Evolutionary conservation across 805 yeast genomes (phyloP).

Genomic region (Lipomyces spencermartinsiae): DNA sequence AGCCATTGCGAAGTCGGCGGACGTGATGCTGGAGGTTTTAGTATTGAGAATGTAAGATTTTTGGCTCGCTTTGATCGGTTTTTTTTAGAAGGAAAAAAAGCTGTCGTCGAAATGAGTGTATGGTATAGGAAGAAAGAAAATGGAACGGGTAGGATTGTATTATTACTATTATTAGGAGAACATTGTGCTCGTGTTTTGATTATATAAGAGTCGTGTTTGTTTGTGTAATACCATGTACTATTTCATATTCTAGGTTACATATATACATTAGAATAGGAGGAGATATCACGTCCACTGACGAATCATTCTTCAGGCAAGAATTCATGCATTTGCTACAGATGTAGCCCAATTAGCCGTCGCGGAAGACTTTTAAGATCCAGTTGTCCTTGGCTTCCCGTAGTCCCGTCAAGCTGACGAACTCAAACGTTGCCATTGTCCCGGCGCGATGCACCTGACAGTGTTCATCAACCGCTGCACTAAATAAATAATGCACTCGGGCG

Average conservation of each 20-base stretch:
- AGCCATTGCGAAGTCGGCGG: constrained; percentile 19
- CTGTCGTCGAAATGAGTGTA: neutral
- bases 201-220: constrained; percentile 9
- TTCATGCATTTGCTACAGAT: too few relatives aligned
- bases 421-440: too few relatives aligned
- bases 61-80: neutral
- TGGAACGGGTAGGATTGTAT: neutral
- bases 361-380: too few relatives aligned
- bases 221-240: constrained; percentile 6
- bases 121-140: neutral
- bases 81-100: neutral
- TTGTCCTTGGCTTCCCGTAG: too few relatives aligned
- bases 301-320: too few relatives aligned
- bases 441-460: too few relatives aligned
- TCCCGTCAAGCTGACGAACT: too few relatives aligned
- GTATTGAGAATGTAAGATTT: constrained; percentile 23
- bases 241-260: constrained; percentile 1
- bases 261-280: neutral
- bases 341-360: too few relatives aligned
- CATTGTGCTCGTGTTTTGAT: constrained; percentile 12
- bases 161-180: neutral
- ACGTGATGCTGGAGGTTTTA: constrained; percentile 24
- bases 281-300: neutral
- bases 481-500: too few relatives aligned
- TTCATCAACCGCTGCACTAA: too few relatives aligned